These are phyloP conservation scores for Hippophae tibetana DNA, from an alignment of 306 rosid species.

Conservation along the genomic window DNA sequence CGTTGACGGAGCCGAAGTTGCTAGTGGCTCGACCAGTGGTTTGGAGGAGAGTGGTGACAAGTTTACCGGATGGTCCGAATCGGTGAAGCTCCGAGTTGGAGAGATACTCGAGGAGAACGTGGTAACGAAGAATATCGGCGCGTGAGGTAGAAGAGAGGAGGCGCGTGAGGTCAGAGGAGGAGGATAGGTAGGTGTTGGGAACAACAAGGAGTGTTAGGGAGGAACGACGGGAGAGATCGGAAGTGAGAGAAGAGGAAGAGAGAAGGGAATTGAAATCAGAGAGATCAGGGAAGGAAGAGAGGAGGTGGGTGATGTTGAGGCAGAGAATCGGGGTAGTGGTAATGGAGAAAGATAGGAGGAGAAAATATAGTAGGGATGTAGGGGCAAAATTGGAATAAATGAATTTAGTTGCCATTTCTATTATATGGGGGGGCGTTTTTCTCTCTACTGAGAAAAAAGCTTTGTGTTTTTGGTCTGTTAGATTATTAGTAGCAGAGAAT, in stretches of 20 bases:
- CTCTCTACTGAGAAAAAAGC: neutral
- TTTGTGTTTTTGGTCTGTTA: neutral
- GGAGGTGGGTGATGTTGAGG: slow-evolving; percentile 68
- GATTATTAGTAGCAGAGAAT: slow-evolving; percentile 7
- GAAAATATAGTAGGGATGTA: slow-evolving; percentile 11
- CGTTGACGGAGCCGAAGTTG: slow-evolving; percentile 71
- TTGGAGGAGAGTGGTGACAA: slow-evolving; percentile 80
- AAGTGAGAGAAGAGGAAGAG: slow-evolving; percentile 37
- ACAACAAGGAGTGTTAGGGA: slow-evolving; percentile 86
- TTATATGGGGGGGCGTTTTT: neutral
- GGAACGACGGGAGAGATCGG: slow-evolving; percentile 57
- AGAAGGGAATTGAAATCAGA: slow-evolving; percentile 61
- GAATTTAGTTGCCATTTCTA: slow-evolving; percentile 25
- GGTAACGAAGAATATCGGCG: slow-evolving; percentile 86
- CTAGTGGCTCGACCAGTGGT: slow-evolving; percentile 91
- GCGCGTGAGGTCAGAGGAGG: slow-evolving; percentile 43
- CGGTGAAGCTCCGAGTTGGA: slow-evolving; percentile 59
- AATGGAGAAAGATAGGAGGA: slow-evolving; percentile 25
- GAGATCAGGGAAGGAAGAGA: slow-evolving; percentile 63
- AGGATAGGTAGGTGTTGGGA: slow-evolving; percentile 53
- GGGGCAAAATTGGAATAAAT: slow-evolving; percentile 53
- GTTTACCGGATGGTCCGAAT: slow-evolving; percentile 64
- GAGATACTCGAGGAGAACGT: slow-evolving; percentile 77
- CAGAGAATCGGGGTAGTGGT: slow-evolving; percentile 17
- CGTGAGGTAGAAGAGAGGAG: slow-evolving; percentile 50